These are phyloP conservation scores for Cordyceps sp. DNA, from an alignment of 2,329 filamentous ascomycete genomes.

Conservation along the genomic window DNA sequence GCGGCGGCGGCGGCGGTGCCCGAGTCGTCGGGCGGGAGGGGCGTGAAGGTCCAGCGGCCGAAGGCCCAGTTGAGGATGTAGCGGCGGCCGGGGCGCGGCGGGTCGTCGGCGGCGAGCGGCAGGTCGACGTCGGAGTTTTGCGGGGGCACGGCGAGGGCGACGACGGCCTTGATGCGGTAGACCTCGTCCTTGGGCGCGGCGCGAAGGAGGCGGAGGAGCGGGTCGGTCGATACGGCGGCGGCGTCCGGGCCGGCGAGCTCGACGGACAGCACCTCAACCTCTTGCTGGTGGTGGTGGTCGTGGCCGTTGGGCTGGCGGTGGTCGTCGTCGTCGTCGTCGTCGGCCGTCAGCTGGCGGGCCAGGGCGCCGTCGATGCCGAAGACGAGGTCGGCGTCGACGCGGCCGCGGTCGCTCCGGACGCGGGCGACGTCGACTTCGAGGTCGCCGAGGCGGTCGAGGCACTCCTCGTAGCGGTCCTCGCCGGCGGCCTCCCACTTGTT, in stretches of 20 bases:
- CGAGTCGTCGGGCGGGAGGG: constrained; percentile 20
- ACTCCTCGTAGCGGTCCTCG: constrained; percentile 61
- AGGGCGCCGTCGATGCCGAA: constrained; percentile 80
- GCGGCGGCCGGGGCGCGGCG: constrained; percentile 21
- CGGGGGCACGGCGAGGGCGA: constrained; percentile 29
- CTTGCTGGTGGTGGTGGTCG: constrained; percentile 48
- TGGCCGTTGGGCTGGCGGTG: too few relatives aligned
- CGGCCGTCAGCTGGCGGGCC: constrained; percentile 35
- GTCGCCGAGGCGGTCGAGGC: constrained; percentile 63
- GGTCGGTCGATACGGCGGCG: constrained; percentile 34
- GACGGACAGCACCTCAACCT: constrained; percentile 86
- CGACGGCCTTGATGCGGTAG: constrained; percentile 76
- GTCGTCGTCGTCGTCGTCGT: constrained; percentile 11
- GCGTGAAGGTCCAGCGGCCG: constrained; percentile 82
- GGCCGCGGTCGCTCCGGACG: constrained; percentile 71
- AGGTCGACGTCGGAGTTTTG: constrained; percentile 32
- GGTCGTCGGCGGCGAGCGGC: constrained; percentile 11
- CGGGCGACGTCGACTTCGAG: constrained; percentile 66
- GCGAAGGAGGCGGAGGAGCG: constrained; percentile 51
- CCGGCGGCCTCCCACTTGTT: constrained; percentile 79
- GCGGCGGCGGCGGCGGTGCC: too few relatives aligned
- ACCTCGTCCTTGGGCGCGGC: constrained; percentile 80
- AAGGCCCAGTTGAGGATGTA: constrained; percentile 99
- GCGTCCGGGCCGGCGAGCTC: constrained; percentile 34
- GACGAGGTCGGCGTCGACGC: constrained; percentile 61